phyloP scores from a whole-genome alignment of 495 filamentous ascomycete genomes.

The Penicillium ucsense region DNA sequence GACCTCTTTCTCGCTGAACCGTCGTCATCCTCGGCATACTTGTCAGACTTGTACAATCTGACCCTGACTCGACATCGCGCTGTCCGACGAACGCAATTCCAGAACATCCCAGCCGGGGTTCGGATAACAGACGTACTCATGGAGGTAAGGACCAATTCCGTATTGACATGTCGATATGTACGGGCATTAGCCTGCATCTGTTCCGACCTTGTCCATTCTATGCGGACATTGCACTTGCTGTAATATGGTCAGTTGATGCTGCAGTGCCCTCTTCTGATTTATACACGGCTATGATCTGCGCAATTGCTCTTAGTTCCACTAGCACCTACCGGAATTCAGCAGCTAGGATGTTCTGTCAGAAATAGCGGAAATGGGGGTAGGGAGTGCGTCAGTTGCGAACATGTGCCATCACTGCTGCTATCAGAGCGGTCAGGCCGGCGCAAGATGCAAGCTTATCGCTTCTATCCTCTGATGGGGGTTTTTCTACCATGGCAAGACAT shows the following conservation, averaged over 20 bases:
- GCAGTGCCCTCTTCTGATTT: no score
- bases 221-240: no score
- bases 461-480: neutral
- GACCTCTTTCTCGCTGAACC: neutral
- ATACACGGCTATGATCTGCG: no score
- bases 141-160: slow-evolving; percentile 10
- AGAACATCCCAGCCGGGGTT: neutral
- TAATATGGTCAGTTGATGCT: no score
- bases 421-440: neutral
- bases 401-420: neutral
- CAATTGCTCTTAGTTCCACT: no score
- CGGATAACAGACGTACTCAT: neutral
- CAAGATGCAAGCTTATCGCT: neutral
- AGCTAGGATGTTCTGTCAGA: no score
- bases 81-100: neutral
- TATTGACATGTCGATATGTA: no score
- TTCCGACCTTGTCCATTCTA: no score
- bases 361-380: no score
- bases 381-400: neutral
- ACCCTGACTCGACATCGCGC: neutral
- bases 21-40: neutral
- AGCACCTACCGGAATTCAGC: no score
- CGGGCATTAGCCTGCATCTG: no score
- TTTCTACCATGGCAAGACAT: neutral
- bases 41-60: slow-evolving; percentile 1